Evolutionary conservation across 768 basidiomycete genomes (phyloP).

Genomic region (Phlebiopsis flavidoalba): DNA sequence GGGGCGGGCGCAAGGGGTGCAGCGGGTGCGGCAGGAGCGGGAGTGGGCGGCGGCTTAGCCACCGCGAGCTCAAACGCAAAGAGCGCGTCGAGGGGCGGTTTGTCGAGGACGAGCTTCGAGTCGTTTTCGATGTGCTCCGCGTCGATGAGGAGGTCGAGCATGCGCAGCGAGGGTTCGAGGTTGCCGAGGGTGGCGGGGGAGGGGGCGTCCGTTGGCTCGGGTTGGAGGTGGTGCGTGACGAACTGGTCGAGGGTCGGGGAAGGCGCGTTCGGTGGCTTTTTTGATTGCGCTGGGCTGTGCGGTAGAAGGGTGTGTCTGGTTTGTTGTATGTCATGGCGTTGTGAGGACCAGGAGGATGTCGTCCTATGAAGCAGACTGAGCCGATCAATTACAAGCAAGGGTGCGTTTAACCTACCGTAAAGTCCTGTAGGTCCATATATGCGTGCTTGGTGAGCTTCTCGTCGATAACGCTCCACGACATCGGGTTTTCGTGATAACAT

Average conservation of each 20-base stretch:
- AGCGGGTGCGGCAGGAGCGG: constrained; percentile 35
- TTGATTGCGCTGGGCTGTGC: constrained; percentile 64
- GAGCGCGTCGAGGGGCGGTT: constrained; percentile 59
- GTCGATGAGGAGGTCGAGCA: constrained; percentile 53
- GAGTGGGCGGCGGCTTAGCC: constrained; percentile 56
- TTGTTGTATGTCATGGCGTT: constrained; percentile 90
- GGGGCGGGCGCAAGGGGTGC: constrained; percentile 15
- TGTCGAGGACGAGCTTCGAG: constrained; percentile 48
- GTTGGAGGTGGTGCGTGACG: constrained; percentile 5
- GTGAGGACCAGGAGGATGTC: constrained; percentile 78
- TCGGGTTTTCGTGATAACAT: constrained; percentile 79
- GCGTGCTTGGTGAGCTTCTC: constrained; percentile 75
- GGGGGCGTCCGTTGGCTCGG: background rate
- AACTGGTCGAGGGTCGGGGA: constrained; percentile 36
- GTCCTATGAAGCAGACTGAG: constrained; percentile 36
- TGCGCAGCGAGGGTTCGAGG: constrained; percentile 63
- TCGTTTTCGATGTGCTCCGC: constrained; percentile 47
- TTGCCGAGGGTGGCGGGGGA: constrained; percentile 50
- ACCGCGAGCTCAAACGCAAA: constrained; percentile 63
- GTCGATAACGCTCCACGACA: constrained; percentile 85
- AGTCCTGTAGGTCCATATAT: constrained; percentile 73
- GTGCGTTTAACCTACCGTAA: constrained; percentile 46
- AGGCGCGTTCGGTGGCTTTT: constrained; percentile 34
- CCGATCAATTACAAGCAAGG: background rate
- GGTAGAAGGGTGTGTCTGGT: constrained; percentile 64